phyloP scores from a whole-genome alignment of 805 yeast genomes.

The Ogataea naganishii region DNA sequence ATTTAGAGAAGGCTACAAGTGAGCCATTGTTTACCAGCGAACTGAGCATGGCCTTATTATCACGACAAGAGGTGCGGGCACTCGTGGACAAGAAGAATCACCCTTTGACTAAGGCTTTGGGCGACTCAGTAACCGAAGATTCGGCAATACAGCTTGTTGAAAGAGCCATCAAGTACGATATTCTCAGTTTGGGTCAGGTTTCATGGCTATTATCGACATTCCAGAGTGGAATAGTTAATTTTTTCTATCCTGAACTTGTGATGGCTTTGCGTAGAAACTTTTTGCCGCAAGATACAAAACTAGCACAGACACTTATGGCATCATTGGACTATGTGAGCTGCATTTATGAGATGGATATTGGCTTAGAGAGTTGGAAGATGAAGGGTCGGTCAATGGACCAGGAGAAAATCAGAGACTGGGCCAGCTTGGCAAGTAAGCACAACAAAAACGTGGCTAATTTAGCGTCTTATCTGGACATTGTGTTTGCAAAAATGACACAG shows the following conservation, averaged over 20 bases:
- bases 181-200: conserved; percentile 14
- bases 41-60: too few relatives aligned
- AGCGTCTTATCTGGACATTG: conserved; percentile 10
- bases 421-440: conserved; percentile 18
- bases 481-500: conserved; percentile 19
- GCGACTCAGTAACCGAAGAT: conserved; percentile 4
- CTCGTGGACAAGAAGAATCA: conserved; percentile 36
- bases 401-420: conserved; percentile 12
- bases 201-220: conserved; percentile 9
- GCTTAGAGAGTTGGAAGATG: conserved; percentile 10
- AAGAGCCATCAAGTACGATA: conserved; percentile 15
- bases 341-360: conserved; percentile 16
- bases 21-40: too few relatives aligned
- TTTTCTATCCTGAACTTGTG: conserved; percentile 16
- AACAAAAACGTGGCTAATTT: conserved; percentile 15
- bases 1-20: too few relatives aligned
- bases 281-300: conserved; percentile 8
- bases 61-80: conserved; percentile 43
- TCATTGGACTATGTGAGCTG: conserved; percentile 10
- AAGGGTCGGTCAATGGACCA: conserved; percentile 6
- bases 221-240: conserved; percentile 11
- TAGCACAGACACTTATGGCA: conserved; percentile 9
- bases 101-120: conserved; percentile 17
- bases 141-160: conserved; percentile 12
- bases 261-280: conserved; percentile 15